phyloP scores from a whole-genome alignment of 2,329 filamentous ascomycete species.

The Aspergillus unguis region DNA sequence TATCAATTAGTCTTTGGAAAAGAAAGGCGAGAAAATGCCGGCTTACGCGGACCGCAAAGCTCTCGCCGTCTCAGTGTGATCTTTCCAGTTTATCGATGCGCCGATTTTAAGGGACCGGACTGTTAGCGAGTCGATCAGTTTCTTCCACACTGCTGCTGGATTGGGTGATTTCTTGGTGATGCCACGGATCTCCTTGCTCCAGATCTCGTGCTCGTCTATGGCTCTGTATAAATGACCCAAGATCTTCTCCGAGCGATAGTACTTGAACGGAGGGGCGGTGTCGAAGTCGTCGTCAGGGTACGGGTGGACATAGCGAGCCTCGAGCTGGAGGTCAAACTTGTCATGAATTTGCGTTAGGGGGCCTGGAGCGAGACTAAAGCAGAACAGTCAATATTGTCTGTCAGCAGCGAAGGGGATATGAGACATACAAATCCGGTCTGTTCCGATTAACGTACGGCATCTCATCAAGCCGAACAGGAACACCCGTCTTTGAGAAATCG shows the following conservation, averaged over 20 bases:
- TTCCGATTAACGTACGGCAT: constrained; percentile 41
- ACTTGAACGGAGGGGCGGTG: constrained; percentile 48
- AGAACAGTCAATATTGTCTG: neutral
- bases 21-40: neutral
- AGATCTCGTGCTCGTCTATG: constrained; percentile 68
- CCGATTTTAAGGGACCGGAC: constrained; percentile 10
- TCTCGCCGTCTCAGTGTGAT: constrained; percentile 16
- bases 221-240: constrained; percentile 68
- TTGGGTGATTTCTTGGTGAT: neutral
- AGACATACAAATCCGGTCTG: constrained; percentile 57
- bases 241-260: constrained; percentile 66
- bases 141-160: constrained; percentile 16
- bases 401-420: neutral
- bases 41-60: constrained; percentile 12
- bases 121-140: constrained; percentile 7
- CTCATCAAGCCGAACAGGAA: constrained; percentile 47
- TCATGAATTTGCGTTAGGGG: constrained; percentile 30
- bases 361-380: constrained; percentile 23
- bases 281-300: constrained; percentile 47
- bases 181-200: constrained; percentile 16
- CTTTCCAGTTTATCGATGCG: constrained; percentile 9
- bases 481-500: constrained; percentile 73
- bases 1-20: neutral
- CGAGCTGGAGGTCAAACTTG: constrained; percentile 38
- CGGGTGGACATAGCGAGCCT: constrained; percentile 49